Evolutionary conservation across 2,329 filamentous ascomycete genomes (phyloP).

Genomic region (Pyricularia sp.): DNA sequence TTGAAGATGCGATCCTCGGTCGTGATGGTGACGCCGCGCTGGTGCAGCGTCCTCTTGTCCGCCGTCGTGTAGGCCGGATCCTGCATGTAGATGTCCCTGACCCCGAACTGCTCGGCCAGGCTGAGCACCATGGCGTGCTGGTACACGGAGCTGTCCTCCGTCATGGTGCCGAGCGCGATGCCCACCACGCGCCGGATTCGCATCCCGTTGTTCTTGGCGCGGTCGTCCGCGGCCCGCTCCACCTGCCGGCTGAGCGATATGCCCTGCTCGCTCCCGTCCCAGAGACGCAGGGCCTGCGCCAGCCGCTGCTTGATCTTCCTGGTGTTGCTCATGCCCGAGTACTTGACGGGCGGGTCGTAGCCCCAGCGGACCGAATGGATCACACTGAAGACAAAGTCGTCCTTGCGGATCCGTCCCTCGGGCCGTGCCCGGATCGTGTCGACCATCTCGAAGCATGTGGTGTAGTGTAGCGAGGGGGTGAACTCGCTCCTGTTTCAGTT

Average conservation of each 20-base stretch:
- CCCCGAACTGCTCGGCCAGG: not conserved
- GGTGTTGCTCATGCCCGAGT: too few relatives aligned
- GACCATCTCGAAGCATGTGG: not conserved
- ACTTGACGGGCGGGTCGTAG: not conserved
- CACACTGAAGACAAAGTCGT: not conserved
- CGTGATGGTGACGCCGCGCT: not conserved
- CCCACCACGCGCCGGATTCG: not conserved
- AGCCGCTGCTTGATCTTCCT: not conserved
- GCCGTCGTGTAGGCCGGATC: not conserved
- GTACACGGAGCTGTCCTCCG: not conserved
- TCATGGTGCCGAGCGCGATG: not conserved
- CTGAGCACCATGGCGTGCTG: not conserved
- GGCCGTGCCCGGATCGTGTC: not conserved
- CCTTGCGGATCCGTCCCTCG: not conserved
- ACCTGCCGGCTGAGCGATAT: not conserved
- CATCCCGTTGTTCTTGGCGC: not conserved
- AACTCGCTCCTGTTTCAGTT: not conserved
- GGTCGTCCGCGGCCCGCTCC: not conserved
- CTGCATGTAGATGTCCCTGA: not conserved
- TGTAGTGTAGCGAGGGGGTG: not conserved
- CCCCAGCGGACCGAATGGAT: not conserved
- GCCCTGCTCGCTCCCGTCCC: not conserved
- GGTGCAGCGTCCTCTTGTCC: not conserved
- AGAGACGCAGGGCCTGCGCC: not conserved
- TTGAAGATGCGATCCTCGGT: not conserved